Conservation (phyloP, 2,329 filamentous ascomycete species). For the Alternaria sp. region DNA sequence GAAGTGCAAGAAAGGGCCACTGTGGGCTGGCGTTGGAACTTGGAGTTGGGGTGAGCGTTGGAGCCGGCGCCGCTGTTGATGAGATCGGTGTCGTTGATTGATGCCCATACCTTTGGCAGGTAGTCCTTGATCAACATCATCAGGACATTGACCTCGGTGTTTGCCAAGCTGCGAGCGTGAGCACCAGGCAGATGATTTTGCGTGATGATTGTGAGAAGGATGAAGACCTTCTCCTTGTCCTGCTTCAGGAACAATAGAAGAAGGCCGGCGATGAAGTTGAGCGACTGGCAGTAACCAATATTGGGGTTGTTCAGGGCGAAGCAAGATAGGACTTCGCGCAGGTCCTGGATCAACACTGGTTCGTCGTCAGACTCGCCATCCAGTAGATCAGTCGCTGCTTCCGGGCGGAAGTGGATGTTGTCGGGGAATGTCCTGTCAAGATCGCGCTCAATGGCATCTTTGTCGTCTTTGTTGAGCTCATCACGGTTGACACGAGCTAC, state of each 20-base stretch:
- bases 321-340: slow-evolving; percentile 84
- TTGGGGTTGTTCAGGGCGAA: slow-evolving; percentile 90
- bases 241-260: slow-evolving; percentile 80
- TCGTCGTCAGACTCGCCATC: slow-evolving; percentile 58
- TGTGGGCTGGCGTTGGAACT: slow-evolving; percentile 70
- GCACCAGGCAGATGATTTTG: slow-evolving; percentile 87
- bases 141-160: slow-evolving; percentile 90
- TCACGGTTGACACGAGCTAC: slow-evolving; percentile 69
- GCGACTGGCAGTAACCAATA: slow-evolving; percentile 93
- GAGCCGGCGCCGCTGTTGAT: slow-evolving; percentile 45
- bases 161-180: slow-evolving; percentile 87
- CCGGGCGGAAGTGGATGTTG: slow-evolving; percentile 85
- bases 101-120: slow-evolving; percentile 83
- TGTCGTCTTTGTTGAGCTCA: slow-evolving; percentile 71
- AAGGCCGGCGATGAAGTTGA: slow-evolving; percentile 93
- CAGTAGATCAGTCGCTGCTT: slow-evolving; percentile 41
- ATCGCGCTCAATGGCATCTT: slow-evolving; percentile 92
- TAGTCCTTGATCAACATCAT: slow-evolving; percentile 86
- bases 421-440: slow-evolving; percentile 94
- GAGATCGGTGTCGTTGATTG: slow-evolving; percentile 78
- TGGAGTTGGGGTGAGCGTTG: slow-evolving; percentile 42
- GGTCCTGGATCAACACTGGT: slow-evolving; percentile 77
- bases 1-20: slow-evolving; percentile 92
- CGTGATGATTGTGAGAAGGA: slow-evolving; percentile 92
- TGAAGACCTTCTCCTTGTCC: slow-evolving; percentile 90